Conservation (phyloP, 805 yeast species). For the Saturnispora saitoi region DNA sequence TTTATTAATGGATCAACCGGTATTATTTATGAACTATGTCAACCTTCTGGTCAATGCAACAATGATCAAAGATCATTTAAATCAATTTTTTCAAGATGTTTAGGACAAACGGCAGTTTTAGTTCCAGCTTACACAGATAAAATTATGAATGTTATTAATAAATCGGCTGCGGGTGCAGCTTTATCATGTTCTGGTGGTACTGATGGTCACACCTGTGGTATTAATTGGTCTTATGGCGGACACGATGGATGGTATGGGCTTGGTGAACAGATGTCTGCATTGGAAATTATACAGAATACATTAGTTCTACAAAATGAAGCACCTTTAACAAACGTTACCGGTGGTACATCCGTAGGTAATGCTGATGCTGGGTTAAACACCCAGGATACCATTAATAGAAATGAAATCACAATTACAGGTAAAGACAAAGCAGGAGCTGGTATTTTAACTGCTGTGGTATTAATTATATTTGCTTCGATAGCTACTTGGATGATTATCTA, state of each 20-base stretch:
- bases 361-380: conserved; percentile 43
- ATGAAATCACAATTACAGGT: conserved; percentile 40
- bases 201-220: conserved; percentile 83
- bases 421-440: conserved; percentile 89
- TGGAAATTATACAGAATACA: conserved; percentile 50
- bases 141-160: conserved; percentile 28
- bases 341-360: conserved; percentile 65
- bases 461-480: conserved; percentile 53
- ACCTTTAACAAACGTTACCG: conserved; percentile 55
- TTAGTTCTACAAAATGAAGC: conserved; percentile 33
- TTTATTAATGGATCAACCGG: conserved; percentile 36
- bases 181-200: conserved; percentile 72
- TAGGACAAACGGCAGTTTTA: conserved; percentile 49
- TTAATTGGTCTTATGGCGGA: conserved; percentile 50
- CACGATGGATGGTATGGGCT: conserved; percentile 70
- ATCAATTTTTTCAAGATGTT: conserved; percentile 56
- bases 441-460: conserved; percentile 66
- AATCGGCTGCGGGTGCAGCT: conserved; percentile 65
- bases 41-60: conserved; percentile 44
- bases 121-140: conserved; percentile 40
- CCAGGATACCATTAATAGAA: conserved; percentile 37
- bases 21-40: conserved; percentile 63
- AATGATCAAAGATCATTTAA: conserved; percentile 72
- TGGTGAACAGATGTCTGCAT: conserved; percentile 78
- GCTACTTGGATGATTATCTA: conserved; percentile 63